phyloP scores from a whole-genome alignment of 768 basidiomycete species.

The Hysterangium stoloniferum region DNA sequence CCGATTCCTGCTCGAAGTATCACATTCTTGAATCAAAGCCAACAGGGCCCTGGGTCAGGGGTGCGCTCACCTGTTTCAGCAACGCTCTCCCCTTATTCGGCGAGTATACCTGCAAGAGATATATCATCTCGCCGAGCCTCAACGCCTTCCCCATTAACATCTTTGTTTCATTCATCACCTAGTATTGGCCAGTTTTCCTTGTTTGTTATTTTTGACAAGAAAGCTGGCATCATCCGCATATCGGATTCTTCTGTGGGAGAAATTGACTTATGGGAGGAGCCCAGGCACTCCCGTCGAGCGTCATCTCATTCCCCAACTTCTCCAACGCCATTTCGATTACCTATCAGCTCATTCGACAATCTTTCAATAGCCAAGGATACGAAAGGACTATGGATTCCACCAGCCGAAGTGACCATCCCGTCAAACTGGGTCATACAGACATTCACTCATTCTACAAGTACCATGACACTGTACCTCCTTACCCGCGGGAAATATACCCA shows the following conservation, averaged over 20 bases:
- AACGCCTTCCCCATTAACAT: not conserved
- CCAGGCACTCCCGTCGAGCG: not conserved
- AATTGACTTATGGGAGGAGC: constrained; percentile 48
- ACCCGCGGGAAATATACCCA: constrained; percentile 66
- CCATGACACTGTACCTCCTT: constrained; percentile 50
- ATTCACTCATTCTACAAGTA: constrained; percentile 9
- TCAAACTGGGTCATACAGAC: constrained; percentile 5
- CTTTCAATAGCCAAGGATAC: constrained; percentile 32
- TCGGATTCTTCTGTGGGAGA: constrained; percentile 77
- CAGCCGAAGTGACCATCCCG: constrained; percentile 32
- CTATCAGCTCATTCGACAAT: constrained; percentile 34
- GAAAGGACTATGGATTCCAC: constrained; percentile 41
- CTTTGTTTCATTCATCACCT: constrained; percentile 9
- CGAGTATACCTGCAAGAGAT: not conserved
- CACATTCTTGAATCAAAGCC: constrained; percentile 62
- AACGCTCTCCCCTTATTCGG: constrained; percentile 17
- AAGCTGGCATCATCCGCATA: constrained; percentile 74
- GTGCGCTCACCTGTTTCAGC: constrained; percentile 39
- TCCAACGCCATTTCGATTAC: constrained; percentile 20
- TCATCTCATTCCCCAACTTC: not conserved
- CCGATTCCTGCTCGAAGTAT: constrained; percentile 61
- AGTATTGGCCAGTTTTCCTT: constrained; percentile 60
- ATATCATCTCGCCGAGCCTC: constrained; percentile 12
- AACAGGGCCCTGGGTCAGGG: constrained; percentile 36
- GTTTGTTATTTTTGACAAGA: constrained; percentile 85